These are phyloP conservation scores for Begonia masoniana DNA, from an alignment of 306 rosid genomes.

Conservation along the genomic window DNA sequence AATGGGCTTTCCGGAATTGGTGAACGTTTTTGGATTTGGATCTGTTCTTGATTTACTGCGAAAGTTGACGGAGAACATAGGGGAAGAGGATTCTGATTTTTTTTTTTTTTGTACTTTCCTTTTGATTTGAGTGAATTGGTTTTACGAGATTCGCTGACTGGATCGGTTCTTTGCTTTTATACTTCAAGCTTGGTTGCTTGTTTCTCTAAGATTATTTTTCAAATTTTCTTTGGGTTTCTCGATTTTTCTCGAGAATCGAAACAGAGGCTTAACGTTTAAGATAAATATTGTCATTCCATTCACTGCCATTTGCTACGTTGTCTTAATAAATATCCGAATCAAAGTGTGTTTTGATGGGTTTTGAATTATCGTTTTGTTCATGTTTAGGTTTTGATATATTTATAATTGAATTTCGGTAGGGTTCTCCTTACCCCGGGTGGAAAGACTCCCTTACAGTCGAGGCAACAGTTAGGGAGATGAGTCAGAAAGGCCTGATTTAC, in stretches of 20 bases:
- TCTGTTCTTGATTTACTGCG: too few relatives aligned
- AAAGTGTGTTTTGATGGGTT: background rate
- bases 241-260: background rate
- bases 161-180: background rate
- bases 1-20: background rate
- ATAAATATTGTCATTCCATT: background rate
- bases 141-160: background rate
- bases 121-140: background rate
- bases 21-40: background rate
- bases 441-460: constrained; percentile 5
- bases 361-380: background rate
- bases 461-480: constrained; percentile 31
- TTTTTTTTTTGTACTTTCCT: background rate
- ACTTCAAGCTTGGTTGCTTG: background rate
- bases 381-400: background rate
- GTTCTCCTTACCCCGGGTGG: constrained; percentile 5
- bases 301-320: background rate
- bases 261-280: background rate
- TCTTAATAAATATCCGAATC: background rate
- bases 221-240: background rate
- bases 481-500: constrained; percentile 68
- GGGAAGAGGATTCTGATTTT: too few relatives aligned
- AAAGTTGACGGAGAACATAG: too few relatives aligned
- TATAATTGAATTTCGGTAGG: constrained; percentile 6
- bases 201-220: background rate